Conservation (phyloP, 257 asterid species). For the Cynanchum wilfordii region DNA sequence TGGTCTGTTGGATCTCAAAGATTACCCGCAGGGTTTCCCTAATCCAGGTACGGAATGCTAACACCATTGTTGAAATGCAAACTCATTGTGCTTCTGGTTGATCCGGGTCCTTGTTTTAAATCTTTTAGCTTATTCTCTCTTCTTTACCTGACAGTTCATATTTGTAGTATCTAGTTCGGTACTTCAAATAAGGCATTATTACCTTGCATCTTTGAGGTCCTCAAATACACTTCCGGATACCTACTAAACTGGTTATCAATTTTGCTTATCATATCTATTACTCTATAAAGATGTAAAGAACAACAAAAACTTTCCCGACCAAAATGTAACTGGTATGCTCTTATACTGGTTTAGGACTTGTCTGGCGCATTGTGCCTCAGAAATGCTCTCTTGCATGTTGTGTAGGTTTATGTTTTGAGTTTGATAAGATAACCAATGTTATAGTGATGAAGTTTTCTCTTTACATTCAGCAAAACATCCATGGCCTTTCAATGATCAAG, state of each 20-base stretch:
- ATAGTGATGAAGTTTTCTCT: not conserved
- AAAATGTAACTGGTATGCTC: not conserved
- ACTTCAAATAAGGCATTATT: not conserved
- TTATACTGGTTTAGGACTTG: not conserved
- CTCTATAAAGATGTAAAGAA: not conserved
- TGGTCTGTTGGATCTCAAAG: conserved; percentile 53
- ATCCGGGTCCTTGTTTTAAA: not conserved
- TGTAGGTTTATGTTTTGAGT: not conserved
- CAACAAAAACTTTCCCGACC: not conserved
- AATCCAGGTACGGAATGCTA: conserved; percentile 50
- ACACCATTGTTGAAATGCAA: not conserved
- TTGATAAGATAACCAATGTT: not conserved
- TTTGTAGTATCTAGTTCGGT: not conserved
- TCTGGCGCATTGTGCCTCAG: not conserved
- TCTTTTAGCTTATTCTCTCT: not conserved
- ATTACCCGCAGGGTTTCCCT: conserved; percentile 65
- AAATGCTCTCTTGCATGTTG: not conserved
- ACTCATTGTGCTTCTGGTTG: not conserved
- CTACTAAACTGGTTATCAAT: not conserved
- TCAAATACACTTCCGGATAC: not conserved
- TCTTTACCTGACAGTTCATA: not conserved
- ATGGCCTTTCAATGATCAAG: conserved; percentile 78
- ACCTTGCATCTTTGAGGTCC: not conserved
- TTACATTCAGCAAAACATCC: conserved; percentile 54
- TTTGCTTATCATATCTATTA: not conserved